phyloP scores from a whole-genome alignment of 1,284 basidiomycete genomes.

The Sporisorium sorghi region DNA sequence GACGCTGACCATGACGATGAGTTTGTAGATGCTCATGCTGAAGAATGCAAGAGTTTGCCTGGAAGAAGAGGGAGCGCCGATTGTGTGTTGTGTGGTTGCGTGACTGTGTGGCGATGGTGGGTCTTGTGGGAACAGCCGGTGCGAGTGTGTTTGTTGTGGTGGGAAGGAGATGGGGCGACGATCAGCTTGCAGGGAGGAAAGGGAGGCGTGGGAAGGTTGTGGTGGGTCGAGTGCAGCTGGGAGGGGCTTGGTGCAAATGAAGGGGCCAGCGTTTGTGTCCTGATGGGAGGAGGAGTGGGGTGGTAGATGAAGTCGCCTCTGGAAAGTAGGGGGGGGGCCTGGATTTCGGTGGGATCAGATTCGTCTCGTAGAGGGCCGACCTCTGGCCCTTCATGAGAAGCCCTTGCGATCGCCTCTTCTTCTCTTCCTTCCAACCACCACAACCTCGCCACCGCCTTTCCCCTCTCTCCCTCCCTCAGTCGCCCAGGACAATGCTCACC shows the following conservation, averaged over 20 bases:
- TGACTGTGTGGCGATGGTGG: background rate
- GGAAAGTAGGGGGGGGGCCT: background rate
- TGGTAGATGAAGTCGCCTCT: no score
- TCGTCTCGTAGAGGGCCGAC: no score
- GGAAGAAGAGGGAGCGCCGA: background rate
- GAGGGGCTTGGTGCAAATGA: background rate
- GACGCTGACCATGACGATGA: conserved; percentile 67
- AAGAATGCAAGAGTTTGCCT: background rate
- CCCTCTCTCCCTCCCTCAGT: background rate
- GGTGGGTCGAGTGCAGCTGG: background rate
- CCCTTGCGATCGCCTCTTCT: background rate
- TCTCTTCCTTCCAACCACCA: background rate
- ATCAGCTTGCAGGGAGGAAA: background rate
- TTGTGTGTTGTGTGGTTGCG: background rate
- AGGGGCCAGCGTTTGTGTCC: no score
- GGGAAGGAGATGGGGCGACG: background rate
- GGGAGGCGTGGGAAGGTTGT: background rate
- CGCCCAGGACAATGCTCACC: background rate
- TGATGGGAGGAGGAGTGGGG: background rate
- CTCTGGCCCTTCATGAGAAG: background rate
- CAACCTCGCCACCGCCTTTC: background rate
- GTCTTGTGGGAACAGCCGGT: background rate
- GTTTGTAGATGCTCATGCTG: conserved; percentile 22
- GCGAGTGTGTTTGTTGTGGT: background rate
- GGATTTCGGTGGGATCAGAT: background rate